Evolutionary conservation across 2,329 filamentous ascomycete genomes (phyloP).

Genomic region (Catunica adiposa): DNA sequence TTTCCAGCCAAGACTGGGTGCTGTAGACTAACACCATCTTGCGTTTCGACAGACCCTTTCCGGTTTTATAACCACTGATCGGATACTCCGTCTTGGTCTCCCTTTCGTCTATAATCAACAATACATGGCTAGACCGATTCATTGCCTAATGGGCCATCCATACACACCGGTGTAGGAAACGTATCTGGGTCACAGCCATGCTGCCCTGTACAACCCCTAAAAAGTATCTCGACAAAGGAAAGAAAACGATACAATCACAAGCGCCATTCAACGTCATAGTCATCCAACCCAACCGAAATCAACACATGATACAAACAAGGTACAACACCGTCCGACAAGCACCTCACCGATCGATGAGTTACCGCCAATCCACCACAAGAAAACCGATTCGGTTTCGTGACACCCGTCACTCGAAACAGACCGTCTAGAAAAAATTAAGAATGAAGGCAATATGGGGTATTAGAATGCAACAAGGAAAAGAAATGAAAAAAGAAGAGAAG

Average conservation of each 20-base stretch:
- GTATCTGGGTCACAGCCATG: no score
- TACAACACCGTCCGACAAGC: neutral
- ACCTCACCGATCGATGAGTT: neutral
- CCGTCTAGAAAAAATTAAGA: slow-evolving; percentile 17
- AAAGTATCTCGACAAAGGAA: neutral
- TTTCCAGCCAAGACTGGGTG: no score
- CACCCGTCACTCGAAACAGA: neutral
- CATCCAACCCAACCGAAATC: no score
- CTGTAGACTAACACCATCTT: no score
- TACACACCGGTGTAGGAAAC: neutral
- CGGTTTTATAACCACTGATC: no score
- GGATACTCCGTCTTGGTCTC: no score
- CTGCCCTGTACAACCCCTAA: neutral
- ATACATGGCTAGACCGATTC: no score
- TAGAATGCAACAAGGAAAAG: slow-evolving; percentile 13
- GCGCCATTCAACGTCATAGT: no score
- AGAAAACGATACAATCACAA: neutral
- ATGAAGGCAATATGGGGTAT: slow-evolving; percentile 16
- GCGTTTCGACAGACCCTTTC: no score
- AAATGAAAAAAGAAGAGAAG: slow-evolving; percentile 5
- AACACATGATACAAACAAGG: neutral
- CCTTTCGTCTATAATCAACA: no score
- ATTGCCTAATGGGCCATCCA: neutral
- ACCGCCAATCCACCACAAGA: neutral
- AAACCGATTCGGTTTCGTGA: neutral